phyloP scores from a whole-genome alignment of 2,329 filamentous ascomycete species.

The Trichoderma guizhouense region DNA sequence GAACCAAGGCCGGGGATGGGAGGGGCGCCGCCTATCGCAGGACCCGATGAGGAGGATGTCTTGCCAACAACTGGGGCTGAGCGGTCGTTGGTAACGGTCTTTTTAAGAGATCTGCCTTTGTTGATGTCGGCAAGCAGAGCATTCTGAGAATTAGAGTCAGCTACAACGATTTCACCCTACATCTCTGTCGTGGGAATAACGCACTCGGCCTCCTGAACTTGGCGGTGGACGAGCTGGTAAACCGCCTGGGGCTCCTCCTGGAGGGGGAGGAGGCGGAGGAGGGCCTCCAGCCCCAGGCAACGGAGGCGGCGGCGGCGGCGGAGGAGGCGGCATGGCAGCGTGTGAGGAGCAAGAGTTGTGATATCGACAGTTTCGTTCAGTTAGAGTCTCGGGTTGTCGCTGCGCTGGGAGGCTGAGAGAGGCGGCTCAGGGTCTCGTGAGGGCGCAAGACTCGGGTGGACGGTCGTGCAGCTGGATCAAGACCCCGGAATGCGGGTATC shows the following conservation, averaged over 20 bases:
- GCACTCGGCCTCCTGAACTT: constrained; percentile 59
- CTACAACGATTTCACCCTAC: not conserved
- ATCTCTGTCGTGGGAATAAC: constrained; percentile 33
- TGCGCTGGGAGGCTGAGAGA: not conserved
- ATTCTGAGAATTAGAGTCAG: constrained; percentile 52
- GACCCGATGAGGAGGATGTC: constrained; percentile 43
- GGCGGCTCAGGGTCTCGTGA: not conserved
- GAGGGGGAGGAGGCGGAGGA: constrained; percentile 56
- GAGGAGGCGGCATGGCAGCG: constrained; percentile 48
- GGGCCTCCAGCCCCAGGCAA: constrained; percentile 59
- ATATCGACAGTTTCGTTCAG: not conserved
- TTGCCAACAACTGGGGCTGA: constrained; percentile 67
- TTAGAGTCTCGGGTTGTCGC: not conserved
- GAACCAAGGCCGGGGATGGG: constrained; percentile 64
- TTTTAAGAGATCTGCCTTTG: constrained; percentile 77
- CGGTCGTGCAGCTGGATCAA: not conserved
- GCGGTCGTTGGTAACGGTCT: constrained; percentile 86
- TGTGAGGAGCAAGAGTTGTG: not conserved
- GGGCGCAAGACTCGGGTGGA: not conserved
- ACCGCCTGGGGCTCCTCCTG: constrained; percentile 40
- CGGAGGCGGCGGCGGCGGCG: constrained; percentile 70
- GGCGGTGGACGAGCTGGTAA: constrained; percentile 57
- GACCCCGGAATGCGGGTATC: not conserved
- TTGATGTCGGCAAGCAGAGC: constrained; percentile 84
- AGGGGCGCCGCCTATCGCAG: constrained; percentile 70